Base-by-base conservation (phyloP, 495 filamentous ascomycete genomes). In the Halenospora varia region DNA sequence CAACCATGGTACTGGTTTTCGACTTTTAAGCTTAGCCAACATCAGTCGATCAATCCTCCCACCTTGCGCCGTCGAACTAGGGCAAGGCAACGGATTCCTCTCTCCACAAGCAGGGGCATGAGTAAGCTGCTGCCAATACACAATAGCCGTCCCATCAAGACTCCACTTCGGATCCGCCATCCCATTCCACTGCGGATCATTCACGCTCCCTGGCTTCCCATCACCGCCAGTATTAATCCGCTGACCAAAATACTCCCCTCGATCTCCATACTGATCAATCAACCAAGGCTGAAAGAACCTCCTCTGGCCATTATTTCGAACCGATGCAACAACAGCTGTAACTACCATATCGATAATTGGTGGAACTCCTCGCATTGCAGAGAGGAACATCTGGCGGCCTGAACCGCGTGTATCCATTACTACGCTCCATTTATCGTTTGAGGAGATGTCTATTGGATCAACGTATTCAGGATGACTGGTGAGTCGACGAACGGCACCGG, bases 401-500 rank as follows among this genome's bases (percentile, higher is more conserved):
- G 26, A 64, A 17, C 53, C 59, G 13, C 53, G 59, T 9, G 59
- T 66, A 25, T 63, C 60, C 59, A 63, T 54, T 2, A 68, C 55
- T 1, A 57, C 63, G 13, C 49, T 60, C 63, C 63, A 66, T 35
- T 66, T 44, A 41, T 60, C 58, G 46, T 70, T 66, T 0, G 64
- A 61, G 6, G 68, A 70, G 23, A 68, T 54, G 50, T 62, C 57
- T 13, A 72, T 8, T 1, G 66, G 64, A 35, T 72, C 68, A 26
- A 26, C 50, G 24, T 71, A 72, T 42, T 65, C 66, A 35, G 64
- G 62, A 48, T 71, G 55, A 20, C 52, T 59, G 13, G 66, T 70
- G 2, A 70, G 40, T 11, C 66, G 61, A 20, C 66, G 61, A 3
- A 72, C 55, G 1, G n/a, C 40, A 11, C 68, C 69, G 8, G 64